These are phyloP conservation scores for Rhododendron griersonianum DNA, from an alignment of 148 eudicot genomes.

Conservation along the genomic window DNA sequence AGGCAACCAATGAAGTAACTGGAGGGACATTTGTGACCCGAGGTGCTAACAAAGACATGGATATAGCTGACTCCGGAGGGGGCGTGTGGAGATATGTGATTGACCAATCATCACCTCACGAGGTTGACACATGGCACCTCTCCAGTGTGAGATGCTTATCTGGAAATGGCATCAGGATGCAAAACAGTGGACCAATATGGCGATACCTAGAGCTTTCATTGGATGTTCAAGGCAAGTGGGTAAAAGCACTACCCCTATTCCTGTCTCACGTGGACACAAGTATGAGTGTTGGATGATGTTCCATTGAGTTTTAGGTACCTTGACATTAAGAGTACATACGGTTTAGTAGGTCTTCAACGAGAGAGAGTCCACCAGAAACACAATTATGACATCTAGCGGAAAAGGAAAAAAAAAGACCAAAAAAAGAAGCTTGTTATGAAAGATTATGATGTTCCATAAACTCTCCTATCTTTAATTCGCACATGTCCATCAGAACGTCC, in stretches of 20 bases:
- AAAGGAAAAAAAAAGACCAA: background rate
- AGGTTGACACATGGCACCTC: background rate
- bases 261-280: background rate
- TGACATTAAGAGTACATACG: background rate
- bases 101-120: background rate
- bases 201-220: background rate
- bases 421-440: background rate
- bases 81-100: background rate
- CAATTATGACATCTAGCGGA: background rate
- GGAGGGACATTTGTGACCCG: background rate
- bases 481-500: background rate
- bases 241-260: background rate
- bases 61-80: background rate
- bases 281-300: background rate
- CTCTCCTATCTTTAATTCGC: background rate
- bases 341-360: background rate
- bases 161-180: background rate
- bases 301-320: background rate
- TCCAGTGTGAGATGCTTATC: background rate
- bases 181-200: background rate
- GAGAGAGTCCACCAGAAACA: background rate
- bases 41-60: background rate
- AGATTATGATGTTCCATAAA: background rate
- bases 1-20: background rate
- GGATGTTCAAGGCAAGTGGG: background rate